A percentile compares a stretch with the other conserved stretches of the same genome.
These are phyloP conservation scores for Ophiocordyceps unilateralis DNA, from an alignment of 2,329 filamentous ascomycete species.

Conservation along the genomic window DNA sequence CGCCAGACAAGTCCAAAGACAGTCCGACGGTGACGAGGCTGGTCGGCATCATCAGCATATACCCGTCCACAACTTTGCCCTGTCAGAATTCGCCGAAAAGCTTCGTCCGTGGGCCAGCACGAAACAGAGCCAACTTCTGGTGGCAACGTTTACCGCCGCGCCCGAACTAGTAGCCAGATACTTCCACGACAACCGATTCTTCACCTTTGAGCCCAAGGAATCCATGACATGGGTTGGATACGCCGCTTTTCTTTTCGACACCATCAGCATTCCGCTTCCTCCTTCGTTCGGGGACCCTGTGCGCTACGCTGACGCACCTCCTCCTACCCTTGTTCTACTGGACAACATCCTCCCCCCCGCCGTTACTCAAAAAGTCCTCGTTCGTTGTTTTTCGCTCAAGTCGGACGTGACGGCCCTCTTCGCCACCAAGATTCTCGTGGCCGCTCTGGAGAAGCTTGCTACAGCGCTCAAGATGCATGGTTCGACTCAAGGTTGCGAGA, in stretches of 20 bases:
- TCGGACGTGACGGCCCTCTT: conserved; percentile 73
- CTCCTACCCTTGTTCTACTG: conserved; percentile 60
- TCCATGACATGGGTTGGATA: conserved; percentile 93
- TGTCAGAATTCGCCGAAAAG: conserved; percentile 63
- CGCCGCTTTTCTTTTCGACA: conserved; percentile 71
- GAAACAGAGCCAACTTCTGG: conserved; percentile 64
- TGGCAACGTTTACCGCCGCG: conserved; percentile 61
- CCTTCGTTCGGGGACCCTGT: conserved; percentile 49
- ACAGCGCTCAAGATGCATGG: conserved; percentile 43
- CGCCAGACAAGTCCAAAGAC: conserved; percentile 13
- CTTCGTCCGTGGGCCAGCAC: conserved; percentile 71
- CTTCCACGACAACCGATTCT: conserved; percentile 62
- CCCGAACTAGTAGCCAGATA: conserved; percentile 83
- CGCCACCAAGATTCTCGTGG: conserved; percentile 59
- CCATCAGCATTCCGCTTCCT: conserved; percentile 59
- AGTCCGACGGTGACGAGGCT: conserved; percentile 44
- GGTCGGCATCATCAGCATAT: conserved; percentile 48
- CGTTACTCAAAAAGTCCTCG: conserved; percentile 61
- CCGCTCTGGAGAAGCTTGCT: conserved; percentile 64
- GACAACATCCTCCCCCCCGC: conserved; percentile 78
- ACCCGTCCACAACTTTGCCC: conserved; percentile 60
- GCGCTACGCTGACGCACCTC: conserved; percentile 47
- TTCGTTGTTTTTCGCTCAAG: conserved; percentile 61
- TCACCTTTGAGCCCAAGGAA: conserved; percentile 79
- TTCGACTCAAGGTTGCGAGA: conserved; percentile 15